Percentiles rank a stretch among this genome's conserved stretches.
phyloP scores from a whole-genome alignment of 1,284 basidiomycete genomes.

The Cutaneotrichosporon cyanovorans region DNA sequence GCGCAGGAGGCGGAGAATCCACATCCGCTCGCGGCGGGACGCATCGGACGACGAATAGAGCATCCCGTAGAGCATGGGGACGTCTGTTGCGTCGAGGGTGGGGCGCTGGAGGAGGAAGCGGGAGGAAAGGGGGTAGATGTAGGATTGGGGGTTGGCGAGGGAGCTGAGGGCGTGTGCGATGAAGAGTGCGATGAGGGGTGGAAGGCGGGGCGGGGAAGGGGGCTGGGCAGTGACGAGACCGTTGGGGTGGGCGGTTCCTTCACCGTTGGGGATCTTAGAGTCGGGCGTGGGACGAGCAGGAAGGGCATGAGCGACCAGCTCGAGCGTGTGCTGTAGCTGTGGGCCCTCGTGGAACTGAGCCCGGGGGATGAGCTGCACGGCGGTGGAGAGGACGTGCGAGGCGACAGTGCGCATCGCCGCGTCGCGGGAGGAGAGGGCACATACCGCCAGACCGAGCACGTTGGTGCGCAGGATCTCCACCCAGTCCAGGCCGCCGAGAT shows the following conservation, averaged over 20 bases:
- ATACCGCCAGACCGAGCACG: conserved; percentile 64
- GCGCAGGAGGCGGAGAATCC: conserved; percentile 77
- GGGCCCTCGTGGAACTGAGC: conserved; percentile 67
- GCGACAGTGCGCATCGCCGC: conserved; percentile 53
- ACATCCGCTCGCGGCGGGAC: conserved; percentile 74
- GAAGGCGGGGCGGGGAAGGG: conserved; percentile 34
- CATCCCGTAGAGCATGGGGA: conserved; percentile 77
- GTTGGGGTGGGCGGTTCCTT: too few relatives aligned
- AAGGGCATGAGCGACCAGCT: conserved; percentile 60
- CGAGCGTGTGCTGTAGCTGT: conserved; percentile 68
- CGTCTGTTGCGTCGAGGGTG: conserved; percentile 62
- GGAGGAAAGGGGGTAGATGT: conserved; percentile 69
- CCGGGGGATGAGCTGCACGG: background rate
- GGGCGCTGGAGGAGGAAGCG: conserved; percentile 78
- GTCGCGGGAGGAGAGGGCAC: conserved; percentile 64
- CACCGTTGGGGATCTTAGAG: background rate
- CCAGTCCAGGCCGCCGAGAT: conserved; percentile 64
- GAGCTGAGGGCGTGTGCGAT: conserved; percentile 69
- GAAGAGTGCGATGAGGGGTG: conserved; percentile 71
- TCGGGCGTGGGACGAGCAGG: too few relatives aligned
- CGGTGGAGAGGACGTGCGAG: conserved; percentile 30
- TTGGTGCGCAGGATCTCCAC: conserved; percentile 79
- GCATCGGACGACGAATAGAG: conserved; percentile 65
- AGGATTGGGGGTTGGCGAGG: conserved; percentile 68
- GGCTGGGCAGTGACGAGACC: too few relatives aligned